Conservation (phyloP, 768 basidiomycete genomes). For the Lentinula raphanica region DNA sequence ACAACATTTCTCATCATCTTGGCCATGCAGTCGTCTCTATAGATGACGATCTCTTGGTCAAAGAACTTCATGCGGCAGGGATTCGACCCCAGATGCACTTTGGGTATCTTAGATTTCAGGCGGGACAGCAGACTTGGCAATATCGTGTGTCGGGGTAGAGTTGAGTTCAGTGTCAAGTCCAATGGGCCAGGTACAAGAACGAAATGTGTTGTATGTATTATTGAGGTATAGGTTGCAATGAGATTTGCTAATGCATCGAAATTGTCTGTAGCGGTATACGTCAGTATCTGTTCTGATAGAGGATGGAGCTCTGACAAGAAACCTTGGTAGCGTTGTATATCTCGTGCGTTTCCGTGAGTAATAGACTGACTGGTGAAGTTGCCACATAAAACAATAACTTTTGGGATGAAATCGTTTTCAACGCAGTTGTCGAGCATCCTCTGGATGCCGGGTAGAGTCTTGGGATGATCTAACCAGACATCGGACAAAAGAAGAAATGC, state of each 20-base stretch:
- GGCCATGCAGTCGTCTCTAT: conserved; percentile 89
- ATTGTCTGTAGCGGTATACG: conserved; percentile 50
- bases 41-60: conserved; percentile 92
- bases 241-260: conserved; percentile 86
- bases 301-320: background rate
- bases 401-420: conserved; percentile 82
- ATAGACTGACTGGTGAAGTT: conserved; percentile 89
- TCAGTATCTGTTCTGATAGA: background rate
- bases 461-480: conserved; percentile 89
- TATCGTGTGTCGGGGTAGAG: conserved; percentile 77
- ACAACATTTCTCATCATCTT: conserved; percentile 90
- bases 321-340: conserved; percentile 86
- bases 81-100: conserved; percentile 80
- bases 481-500: conserved; percentile 94
- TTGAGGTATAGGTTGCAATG: conserved; percentile 72
- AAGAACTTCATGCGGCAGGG: conserved; percentile 95
- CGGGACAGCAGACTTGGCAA: conserved; percentile 69
- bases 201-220: conserved; percentile 80
- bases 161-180: conserved; percentile 78
- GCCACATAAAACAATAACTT: conserved; percentile 87
- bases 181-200: conserved; percentile 92
- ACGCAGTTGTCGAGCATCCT: conserved; percentile 89
- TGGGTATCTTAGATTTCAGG: conserved; percentile 69
- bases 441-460: conserved; percentile 72
- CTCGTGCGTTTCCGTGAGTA: conserved; percentile 70